Percentiles rank a stretch among this genome's conserved stretches.
These are phyloP conservation scores for Gyromitra esculenta DNA, from an alignment of 2,329 filamentous ascomycete species.

Conservation along the genomic window DNA sequence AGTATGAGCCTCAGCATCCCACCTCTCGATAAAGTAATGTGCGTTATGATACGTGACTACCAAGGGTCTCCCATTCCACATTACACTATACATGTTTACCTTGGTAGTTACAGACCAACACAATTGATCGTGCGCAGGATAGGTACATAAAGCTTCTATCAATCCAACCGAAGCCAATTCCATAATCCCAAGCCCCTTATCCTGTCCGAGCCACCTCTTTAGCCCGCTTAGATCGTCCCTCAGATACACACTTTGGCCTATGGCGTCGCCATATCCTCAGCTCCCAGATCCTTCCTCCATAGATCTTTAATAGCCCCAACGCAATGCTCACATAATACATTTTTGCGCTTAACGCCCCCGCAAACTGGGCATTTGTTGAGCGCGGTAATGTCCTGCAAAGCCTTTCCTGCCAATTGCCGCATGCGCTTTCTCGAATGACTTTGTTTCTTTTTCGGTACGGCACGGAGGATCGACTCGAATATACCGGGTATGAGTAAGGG, in stretches of 20 bases:
- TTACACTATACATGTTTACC: too few relatives aligned
- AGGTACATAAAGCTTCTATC: background rate
- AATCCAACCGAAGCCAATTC: background rate
- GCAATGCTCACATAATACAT: slow-evolving; percentile 87
- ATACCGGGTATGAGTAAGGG: slow-evolving; percentile 79
- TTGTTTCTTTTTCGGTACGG: slow-evolving; percentile 98
- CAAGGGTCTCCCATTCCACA: too few relatives aligned
- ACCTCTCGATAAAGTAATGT: background rate
- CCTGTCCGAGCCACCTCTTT: background rate
- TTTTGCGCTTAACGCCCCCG: slow-evolving; percentile 85
- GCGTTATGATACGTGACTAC: too few relatives aligned
- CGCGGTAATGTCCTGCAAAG: slow-evolving; percentile 85
- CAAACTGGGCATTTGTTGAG: slow-evolving; percentile 91
- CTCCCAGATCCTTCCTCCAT: slow-evolving; percentile 60
- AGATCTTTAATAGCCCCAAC: slow-evolving; percentile 69
- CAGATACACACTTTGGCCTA: background rate
- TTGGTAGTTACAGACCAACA: too few relatives aligned
- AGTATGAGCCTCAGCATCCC: background rate
- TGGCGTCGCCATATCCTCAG: background rate
- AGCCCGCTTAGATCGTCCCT: background rate
- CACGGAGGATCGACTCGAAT: slow-evolving; percentile 84
- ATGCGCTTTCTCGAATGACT: slow-evolving; percentile 95
- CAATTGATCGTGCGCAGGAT: background rate
- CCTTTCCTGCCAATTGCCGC: slow-evolving; percentile 95
- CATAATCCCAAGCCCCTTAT: background rate